These are phyloP conservation scores for Microsporum ferrugineum DNA, from an alignment of 2,329 filamentous ascomycete genomes.

Conservation along the genomic window DNA sequence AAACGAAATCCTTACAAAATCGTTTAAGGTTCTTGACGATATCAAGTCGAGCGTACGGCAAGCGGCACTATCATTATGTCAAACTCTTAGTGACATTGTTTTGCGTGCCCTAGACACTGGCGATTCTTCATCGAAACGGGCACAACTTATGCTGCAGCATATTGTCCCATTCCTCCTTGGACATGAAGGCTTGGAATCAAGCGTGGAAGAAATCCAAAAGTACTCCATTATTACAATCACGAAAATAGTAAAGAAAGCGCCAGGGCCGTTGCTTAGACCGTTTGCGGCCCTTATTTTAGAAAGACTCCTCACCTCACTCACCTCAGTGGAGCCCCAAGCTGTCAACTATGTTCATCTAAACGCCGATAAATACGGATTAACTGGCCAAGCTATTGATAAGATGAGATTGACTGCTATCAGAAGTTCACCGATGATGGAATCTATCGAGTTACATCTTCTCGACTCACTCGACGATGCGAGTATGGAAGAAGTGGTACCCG, in stretches of 20 bases:
- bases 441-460: conserved; percentile 69
- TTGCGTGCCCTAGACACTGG: conserved; percentile 77
- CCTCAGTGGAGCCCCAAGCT: conserved; percentile 75
- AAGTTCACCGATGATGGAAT: conserved; percentile 80
- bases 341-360: conserved; percentile 91
- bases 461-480: conserved; percentile 67
- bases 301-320: conserved; percentile 68
- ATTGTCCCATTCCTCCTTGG: conserved; percentile 86
- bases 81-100: conserved; percentile 71
- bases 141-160: conserved; percentile 68
- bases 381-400: conserved; percentile 81
- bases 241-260: conserved; percentile 78
- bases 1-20: conserved; percentile 69
- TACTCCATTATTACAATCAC: conserved; percentile 77
- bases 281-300: conserved; percentile 75
- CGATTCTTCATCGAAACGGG: conserved; percentile 52
- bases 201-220: conserved; percentile 72
- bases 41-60: conserved; percentile 82
- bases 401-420: conserved; percentile 71
- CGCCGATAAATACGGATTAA: conserved; percentile 70
- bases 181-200: conserved; percentile 76
- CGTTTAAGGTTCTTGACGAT: conserved; percentile 87
- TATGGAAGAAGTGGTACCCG: conserved; percentile 63
- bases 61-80: conserved; percentile 70
- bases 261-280: conserved; percentile 60